Percentiles rank a stretch among this genome's conserved stretches.
Conservation (phyloP, 2,329 filamentous ascomycete genomes). For the Escovopsis sp. region DNA sequence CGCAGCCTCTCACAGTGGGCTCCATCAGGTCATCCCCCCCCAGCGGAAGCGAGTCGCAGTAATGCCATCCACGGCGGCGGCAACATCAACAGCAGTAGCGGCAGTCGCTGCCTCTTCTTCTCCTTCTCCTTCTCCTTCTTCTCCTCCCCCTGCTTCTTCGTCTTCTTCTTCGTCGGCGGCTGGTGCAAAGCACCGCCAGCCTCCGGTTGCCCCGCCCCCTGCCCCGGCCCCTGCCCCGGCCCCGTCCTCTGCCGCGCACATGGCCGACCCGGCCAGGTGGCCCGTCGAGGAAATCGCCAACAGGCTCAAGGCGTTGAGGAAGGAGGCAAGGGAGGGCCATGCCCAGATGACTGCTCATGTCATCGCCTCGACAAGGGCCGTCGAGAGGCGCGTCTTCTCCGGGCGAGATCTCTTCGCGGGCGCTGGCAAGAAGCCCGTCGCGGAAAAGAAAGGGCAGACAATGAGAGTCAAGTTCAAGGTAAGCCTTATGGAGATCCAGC, state of each 20-base stretch:
- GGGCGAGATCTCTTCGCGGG: slow-evolving; percentile 33
- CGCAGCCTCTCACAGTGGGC: too few species aligned
- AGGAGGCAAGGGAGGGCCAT: slow-evolving; percentile 30
- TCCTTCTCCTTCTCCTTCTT: too few species aligned
- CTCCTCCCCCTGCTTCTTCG: too few species aligned
- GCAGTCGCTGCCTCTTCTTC: too few species aligned
- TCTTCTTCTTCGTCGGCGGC: too few species aligned
- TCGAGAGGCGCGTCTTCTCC: slow-evolving; percentile 23
- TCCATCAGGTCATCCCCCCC: too few species aligned
- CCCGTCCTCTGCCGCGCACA: slow-evolving; percentile 5
- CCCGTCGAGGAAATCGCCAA: slow-evolving; percentile 27
- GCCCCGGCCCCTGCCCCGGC: too few species aligned
- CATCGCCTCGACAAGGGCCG: slow-evolving; percentile 28
- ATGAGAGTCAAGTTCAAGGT: slow-evolving; percentile 39
- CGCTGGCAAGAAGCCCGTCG: slow-evolving; percentile 21
- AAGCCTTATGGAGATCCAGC: too few species aligned
- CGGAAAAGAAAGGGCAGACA: slow-evolving; percentile 21
- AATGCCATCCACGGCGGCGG: too few species aligned
- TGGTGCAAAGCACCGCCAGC: too few species aligned
- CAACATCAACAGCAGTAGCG: too few species aligned
- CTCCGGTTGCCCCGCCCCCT: slow-evolving; percentile 5
- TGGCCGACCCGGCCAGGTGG: slow-evolving; percentile 20
- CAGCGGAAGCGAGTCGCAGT: too few species aligned
- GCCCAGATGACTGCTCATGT: slow-evolving; percentile 28
- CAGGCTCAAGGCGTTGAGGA: slow-evolving; percentile 23